Evolutionary conservation across 148 eudicot species (phyloP), one percentile per base, ranked within the genome.

Genomic region (Dysphania ambrosioides): DNA sequence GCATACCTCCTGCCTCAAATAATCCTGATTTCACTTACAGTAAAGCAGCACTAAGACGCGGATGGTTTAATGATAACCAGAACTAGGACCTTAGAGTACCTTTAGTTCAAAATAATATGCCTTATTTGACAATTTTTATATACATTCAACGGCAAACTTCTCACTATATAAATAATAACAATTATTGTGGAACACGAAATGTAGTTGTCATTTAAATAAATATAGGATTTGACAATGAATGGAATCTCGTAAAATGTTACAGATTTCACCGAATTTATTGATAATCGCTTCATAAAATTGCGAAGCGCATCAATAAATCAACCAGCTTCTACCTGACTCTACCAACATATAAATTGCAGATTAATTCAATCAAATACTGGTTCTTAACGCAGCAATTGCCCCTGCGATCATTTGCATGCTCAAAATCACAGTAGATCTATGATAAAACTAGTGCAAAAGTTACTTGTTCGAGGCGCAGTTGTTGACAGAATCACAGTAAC

Each of bases 401-500:
- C 4, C 42, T 38, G 4, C 42, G 8, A 38, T 38, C 27, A 42
- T 59, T 13, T 1, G 0, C 1, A 38, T 7, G 9, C 26, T 26
- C 18, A 13, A 41, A 42, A 5, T 24, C 19, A 58, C 44, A 26
- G 18, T 5, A 59, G 41, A 76, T 15, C 0, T 15, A 10, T 16
- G 23, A 68, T 40, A 11, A 30, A 34, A 24, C 13, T 13, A 29
- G 19, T 1, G 16, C 4, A 3, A 11, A 38, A 13, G 26, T 49
- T 68, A 79, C 81, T 68, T 42, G 77, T 73, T 70, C 15, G 51
- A 44, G 19, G 18, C 2, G 16, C 97, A 91, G 23, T 86, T 84
- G 68, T 83, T 91, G 67, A 85, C 86, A 26, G 90, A 85, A 80
- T 93, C 98, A 27, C 86, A 93, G 80, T 93, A 91, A n/a, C 87